Base-by-base conservation (phyloP, 352 stramenopile species). In the Phytophthora pini region DNA sequence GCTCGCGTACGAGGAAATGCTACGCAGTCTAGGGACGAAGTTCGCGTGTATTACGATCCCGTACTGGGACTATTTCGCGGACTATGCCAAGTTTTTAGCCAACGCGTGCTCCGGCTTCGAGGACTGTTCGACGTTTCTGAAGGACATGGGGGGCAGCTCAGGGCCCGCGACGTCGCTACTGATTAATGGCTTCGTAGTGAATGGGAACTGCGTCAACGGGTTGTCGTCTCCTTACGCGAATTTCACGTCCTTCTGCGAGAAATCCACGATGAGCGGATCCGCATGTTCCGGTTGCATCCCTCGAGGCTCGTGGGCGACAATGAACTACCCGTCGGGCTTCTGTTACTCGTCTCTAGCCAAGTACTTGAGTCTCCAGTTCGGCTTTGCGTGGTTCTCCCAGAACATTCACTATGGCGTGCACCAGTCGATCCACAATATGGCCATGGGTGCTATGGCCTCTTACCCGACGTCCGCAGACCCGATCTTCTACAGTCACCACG, bases 51-150 rank as follows among this genome's bases (percentile, higher is more conserved):
- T 94, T 24, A 93, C 82, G 26, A 72, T 92, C 22, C 84, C 87
- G 22, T 94, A 93, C 68, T 94, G 83, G 82, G 79, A 94, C 69
- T 88, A 87, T 54, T 91, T 88, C 40, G 66, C 80, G 0, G 84
- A 92, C 64, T 91, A 79, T 49, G 84, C 82, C 11, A 81, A 76
- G 43, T 61, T 72, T 7, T 47, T 78, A 7, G 24, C 64, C 1
- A 58, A 61, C n/a, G 13, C 50, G 13, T 92, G 84, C 53, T 63
- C 59, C 9, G 74, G 62, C 0, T 70, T 92, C 15, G 65, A 88
- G 51, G 55, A 72, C 52, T 94, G 84, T 53, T 90, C 84, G 40
- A 69, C 58, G 10, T 88, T 93, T 27, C 46, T 91, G n/a, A 73
- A 65, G 11, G 80, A 88, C 11, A 77, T 94, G 49, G 86, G 86